Base-by-base conservation (phyloP, 2,329 filamentous ascomycete species). In the Ilyonectria robusta region DNA sequence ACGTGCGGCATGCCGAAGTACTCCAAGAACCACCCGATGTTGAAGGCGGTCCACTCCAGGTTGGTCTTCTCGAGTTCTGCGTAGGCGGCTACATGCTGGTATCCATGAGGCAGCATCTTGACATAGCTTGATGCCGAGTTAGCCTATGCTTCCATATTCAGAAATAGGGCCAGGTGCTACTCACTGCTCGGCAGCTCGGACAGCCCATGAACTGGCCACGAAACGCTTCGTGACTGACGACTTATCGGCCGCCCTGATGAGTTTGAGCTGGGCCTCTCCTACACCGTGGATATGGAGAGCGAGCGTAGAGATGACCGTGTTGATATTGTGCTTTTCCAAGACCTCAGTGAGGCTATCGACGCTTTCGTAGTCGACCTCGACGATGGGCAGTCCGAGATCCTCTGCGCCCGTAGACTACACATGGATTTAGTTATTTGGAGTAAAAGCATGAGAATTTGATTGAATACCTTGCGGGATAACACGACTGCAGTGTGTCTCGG, bases 1-100 rank as follows among this genome's bases (percentile, higher is more conserved):
- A 61, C 59, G 7, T 55, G 9, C 4, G 59, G 59, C 37, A 61
- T 55, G 3, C 35, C 59, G 17, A 33, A 61, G 9, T 61, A 61
- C 26, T 61, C 59, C n/a, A 55, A 21, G 19, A 61, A 46, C 26
- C 37, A 61, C 5, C 48, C 59, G 15, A 46, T 26, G 17, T 61
- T 46, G 15, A 61, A 54, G 13, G 53, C 53, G 3, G 60, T 58
- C 53, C 42, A 62, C 35, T 58, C 44, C 2, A 62, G 33, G 10
- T 11, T n/a, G 5, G 21, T 56, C 35, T n/a, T 56, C 23, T 37
- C 31, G 21, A 42, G 53, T 29, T 19, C 51, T 31, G 11, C 23
- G 2, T 33, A 31, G 6, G 35, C n/a, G 11, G 33, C 59, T 2
- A 46, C 6, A 15, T 47, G 35, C 26, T 61, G 17, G 26, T 21